Base-by-base conservation (phyloP, 225 moss, liverwort and hornwort species). In the Straminergon stramineum region DNA sequence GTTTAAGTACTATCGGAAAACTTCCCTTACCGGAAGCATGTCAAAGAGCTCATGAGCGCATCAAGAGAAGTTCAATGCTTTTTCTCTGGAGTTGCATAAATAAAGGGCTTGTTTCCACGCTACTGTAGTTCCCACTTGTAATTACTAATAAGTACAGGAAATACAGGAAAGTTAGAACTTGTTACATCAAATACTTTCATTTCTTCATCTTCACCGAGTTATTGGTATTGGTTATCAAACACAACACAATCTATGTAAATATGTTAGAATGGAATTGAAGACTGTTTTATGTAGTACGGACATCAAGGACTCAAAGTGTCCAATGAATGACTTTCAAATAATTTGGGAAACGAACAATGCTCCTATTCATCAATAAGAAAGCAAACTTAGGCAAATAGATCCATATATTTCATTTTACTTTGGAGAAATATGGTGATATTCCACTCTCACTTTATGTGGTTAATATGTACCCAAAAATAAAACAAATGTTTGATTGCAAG, bases 261-360 rank as follows among this genome's bases (percentile, higher is more conserved):
- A 31, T 75, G 6, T 31, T 31, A 7, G 19, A 20, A 51, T 51
- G 20, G 19, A 51, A 75, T 48, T 15, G 8, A 48, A 48, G 30
- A 48, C 0, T 30, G 30, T 28, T 45, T 74, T 45, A 15, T 45
- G 17, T 5, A 45, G 9, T 43, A 27, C 27, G 1, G 6, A 73
- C 0, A 4, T 75, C 18, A 18, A 31, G 31, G 17, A 3, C 3
- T 51, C 1, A 20, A 4, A 75, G 19, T 30, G 11, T 75, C 0
- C 1, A 0, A 51, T 32, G 19, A 32, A 32, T 1, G 2, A 51
- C 32, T 32, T 51, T 26, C 31, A 75, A 75, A 51, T 75, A 13
- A 51, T 48, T 75, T 69, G 23, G 8, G 8, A 39, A 71, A 41
- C 3, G 0, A 71, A 15, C 14, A 15, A 41, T 41, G 41, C 3